Percentiles rank a stretch among this genome's conserved stretches.
phyloP scores from a whole-genome alignment of 768 basidiomycete genomes.

The Dentipellis sp. region DNA sequence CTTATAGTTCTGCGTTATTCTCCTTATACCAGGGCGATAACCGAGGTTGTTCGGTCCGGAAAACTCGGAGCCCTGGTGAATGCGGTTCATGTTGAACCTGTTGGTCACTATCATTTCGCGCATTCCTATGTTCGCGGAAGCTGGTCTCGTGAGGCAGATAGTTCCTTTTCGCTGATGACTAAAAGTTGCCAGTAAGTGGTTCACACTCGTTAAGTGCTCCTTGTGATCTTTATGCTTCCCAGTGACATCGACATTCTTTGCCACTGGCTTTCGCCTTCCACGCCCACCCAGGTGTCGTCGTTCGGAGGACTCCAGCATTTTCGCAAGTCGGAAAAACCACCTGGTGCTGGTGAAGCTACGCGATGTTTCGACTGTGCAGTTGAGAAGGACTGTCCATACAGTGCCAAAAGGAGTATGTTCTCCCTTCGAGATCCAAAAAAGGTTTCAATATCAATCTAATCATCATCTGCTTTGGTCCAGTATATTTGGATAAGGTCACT shows the following conservation, averaged over 20 bases:
- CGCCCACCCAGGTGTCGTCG: slow-evolving; percentile 64
- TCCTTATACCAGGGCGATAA: slow-evolving; percentile 67
- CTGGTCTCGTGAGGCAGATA: slow-evolving; percentile 61
- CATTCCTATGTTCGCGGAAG: slow-evolving; percentile 84
- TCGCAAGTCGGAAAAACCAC: slow-evolving; percentile 62
- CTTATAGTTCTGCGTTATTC: slow-evolving; percentile 75
- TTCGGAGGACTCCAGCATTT: slow-evolving; percentile 86
- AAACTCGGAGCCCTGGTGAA: slow-evolving; percentile 73
- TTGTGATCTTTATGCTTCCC: slow-evolving; percentile 1
- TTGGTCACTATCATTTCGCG: slow-evolving; percentile 83
- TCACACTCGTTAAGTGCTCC: neutral
- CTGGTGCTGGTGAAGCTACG: slow-evolving; percentile 51
- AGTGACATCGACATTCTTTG: slow-evolving; percentile 85
- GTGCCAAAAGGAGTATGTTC: slow-evolving; percentile 70
- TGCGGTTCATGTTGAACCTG: slow-evolving; percentile 76
- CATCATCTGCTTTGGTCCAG: slow-evolving; percentile 25
- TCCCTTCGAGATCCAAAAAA: no score
- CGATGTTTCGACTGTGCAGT: slow-evolving; percentile 73
- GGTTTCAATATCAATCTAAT: neutral
- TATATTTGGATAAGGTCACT: slow-evolving; percentile 72
- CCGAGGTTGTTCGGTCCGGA: slow-evolving; percentile 61
- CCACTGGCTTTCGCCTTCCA: slow-evolving; percentile 61
- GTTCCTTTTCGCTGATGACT: slow-evolving; percentile 79
- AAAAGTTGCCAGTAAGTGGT: slow-evolving; percentile 75
- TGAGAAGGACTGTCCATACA: slow-evolving; percentile 72